Percentiles rank a stretch among this genome's conserved stretches.
phyloP scores from a whole-genome alignment of 108 stramenopile species.

The Nitzschia sp. region DNA sequence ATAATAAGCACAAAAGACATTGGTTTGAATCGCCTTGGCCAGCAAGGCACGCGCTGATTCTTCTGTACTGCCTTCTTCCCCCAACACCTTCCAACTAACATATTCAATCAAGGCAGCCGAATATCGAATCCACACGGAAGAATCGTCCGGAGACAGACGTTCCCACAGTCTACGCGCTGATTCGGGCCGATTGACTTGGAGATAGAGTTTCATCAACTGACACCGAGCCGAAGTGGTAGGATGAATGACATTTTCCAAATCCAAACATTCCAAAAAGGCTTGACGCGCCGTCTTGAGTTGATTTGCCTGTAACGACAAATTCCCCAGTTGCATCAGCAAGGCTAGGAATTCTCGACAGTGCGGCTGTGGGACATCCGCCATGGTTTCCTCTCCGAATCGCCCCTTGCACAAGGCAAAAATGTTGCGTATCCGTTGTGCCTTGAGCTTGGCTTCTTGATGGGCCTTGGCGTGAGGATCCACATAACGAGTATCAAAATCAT shows the following conservation, averaged over 20 bases:
- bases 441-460: slow-evolving; percentile 67
- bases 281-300: slow-evolving; percentile 70
- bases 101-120: slow-evolving; percentile 78
- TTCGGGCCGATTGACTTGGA: slow-evolving; percentile 70
- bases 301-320: slow-evolving; percentile 59
- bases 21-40: slow-evolving; percentile 61
- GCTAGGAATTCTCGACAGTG: slow-evolving; percentile 67
- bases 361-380: slow-evolving; percentile 56
- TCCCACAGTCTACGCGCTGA: slow-evolving; percentile 67
- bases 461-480: slow-evolving; percentile 81
- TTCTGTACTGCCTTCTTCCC: slow-evolving; percentile 58
- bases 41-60: slow-evolving; percentile 42
- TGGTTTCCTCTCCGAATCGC: slow-evolving; percentile 47
- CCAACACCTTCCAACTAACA: slow-evolving; percentile 62
- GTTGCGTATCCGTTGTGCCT: slow-evolving; percentile 60
- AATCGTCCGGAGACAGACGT: slow-evolving; percentile 38
- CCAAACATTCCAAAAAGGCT: slow-evolving; percentile 69
- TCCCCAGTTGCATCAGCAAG: slow-evolving; percentile 79
- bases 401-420: slow-evolving; percentile 61
- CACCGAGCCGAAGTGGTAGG: slow-evolving; percentile 72
- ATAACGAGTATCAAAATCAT: slow-evolving; percentile 89
- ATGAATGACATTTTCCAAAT: slow-evolving; percentile 50
- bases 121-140: slow-evolving; percentile 83
- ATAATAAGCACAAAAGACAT: slow-evolving; percentile 75
- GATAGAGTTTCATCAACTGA: slow-evolving; percentile 78